phyloP scores from a whole-genome alignment of 805 yeast species.

The Hanseniaspora lachancei region DNA sequence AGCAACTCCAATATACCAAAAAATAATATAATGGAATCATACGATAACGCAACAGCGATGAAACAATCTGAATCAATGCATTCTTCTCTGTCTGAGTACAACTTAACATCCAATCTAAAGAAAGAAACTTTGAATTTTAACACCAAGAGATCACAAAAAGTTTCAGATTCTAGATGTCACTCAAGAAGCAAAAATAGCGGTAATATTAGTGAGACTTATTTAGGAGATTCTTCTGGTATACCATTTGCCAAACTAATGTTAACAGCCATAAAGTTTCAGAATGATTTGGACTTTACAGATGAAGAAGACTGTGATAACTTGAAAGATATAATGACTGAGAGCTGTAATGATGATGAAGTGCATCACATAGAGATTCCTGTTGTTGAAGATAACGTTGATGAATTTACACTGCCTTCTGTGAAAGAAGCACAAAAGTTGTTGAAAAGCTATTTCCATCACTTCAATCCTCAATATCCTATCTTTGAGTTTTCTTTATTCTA shows the following conservation, averaged over 20 bases:
- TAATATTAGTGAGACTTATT: constrained; percentile 22
- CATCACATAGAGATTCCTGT: constrained; percentile 19
- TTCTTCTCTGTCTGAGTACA: neutral
- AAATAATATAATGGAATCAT: constrained; percentile 4
- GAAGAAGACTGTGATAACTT: constrained; percentile 4
- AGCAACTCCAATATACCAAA: constrained; percentile 9
- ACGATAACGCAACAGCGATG: constrained; percentile 1
- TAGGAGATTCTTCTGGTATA: constrained; percentile 46
- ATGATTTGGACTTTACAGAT: constrained; percentile 23
- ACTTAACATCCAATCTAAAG: neutral
- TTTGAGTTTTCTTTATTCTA: constrained; percentile 71
- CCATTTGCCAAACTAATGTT: constrained; percentile 66
- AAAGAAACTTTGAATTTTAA: neutral
- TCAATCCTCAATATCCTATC: constrained; percentile 74
- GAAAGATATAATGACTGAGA: neutral
- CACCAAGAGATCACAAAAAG: neutral
- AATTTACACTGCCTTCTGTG: constrained; percentile 46
- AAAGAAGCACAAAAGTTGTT: constrained; percentile 53
- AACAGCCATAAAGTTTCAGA: constrained; percentile 58
- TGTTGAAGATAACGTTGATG: constrained; percentile 19
- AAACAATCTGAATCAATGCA: neutral
- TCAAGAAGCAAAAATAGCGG: neutral
- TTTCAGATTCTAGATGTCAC: neutral
- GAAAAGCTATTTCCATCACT: constrained; percentile 56
- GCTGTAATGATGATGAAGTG: constrained; percentile 13